Conservation (phyloP, 2,329 filamentous ascomycete genomes). For the Aspergillaceae sp. region DNA sequence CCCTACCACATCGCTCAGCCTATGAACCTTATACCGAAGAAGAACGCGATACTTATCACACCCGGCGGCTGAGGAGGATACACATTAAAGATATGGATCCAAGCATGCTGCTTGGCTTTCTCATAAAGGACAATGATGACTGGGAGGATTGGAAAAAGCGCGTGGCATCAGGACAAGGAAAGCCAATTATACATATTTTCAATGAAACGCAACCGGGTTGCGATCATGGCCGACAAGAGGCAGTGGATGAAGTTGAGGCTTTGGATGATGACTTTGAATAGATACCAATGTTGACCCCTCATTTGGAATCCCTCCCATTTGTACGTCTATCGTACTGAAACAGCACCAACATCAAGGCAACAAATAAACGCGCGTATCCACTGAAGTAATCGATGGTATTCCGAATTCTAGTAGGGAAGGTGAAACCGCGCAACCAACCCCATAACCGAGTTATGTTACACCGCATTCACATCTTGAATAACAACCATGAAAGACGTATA, state of each 20-base stretch:
- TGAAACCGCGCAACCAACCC: slow-evolving; percentile 25
- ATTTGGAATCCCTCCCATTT: not conserved
- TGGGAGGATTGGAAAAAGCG: slow-evolving; percentile 73
- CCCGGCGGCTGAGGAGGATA: slow-evolving; percentile 69
- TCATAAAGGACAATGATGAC: slow-evolving; percentile 73
- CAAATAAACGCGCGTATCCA: not conserved
- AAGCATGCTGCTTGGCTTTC: slow-evolving; percentile 91
- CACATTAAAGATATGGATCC: slow-evolving; percentile 92
- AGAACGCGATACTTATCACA: slow-evolving; percentile 79
- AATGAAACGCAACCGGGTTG: slow-evolving; percentile 52
- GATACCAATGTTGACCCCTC: not conserved
- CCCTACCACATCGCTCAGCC: slow-evolving; percentile 53
- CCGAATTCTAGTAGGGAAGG: slow-evolving; percentile 29
- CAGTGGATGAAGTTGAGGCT: slow-evolving; percentile 82
- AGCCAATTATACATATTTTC: slow-evolving; percentile 76
- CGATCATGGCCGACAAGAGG: slow-evolving; percentile 55
- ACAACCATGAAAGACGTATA: slow-evolving; percentile 36
- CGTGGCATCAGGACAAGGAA: slow-evolving; percentile 68
- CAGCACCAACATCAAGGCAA: no score
- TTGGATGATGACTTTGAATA: slow-evolving; percentile 55
- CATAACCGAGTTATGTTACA: slow-evolving; percentile 40
- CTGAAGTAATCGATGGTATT: slow-evolving; percentile 13
- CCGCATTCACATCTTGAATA: slow-evolving; percentile 35
- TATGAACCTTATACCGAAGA: slow-evolving; percentile 52
- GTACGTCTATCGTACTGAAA: slow-evolving; percentile 2